A percentile compares a stretch with the other conserved stretches of the same genome.
Evolutionary conservation across 2,329 filamentous ascomycete genomes (phyloP).

Genomic region (Cercospora sp.): DNA sequence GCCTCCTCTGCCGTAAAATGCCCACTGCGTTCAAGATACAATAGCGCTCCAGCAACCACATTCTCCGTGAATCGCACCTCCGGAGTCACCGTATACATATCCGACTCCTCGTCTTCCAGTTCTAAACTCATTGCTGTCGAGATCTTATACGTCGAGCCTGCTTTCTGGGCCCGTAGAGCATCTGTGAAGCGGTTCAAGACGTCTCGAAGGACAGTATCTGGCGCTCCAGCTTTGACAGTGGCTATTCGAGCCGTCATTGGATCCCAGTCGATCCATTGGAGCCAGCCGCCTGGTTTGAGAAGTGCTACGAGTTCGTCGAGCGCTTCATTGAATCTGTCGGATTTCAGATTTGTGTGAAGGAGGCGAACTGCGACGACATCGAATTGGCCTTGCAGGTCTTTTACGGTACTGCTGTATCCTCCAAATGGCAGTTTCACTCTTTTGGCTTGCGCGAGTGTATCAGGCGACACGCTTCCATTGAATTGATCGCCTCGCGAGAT

Average conservation of each 20-base stretch:
- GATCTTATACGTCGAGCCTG: conserved; percentile 25
- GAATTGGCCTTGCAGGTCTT: conserved; percentile 13
- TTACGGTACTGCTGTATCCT: neutral
- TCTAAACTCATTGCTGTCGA: conserved; percentile 14
- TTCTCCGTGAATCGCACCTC: conserved; percentile 22
- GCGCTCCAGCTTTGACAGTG: conserved; percentile 22
- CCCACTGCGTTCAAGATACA: conserved; percentile 14
- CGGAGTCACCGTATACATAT: conserved; percentile 25
- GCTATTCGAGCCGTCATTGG: conserved; percentile 26
- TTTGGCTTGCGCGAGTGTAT: neutral
- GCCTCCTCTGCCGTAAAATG: conserved; percentile 9
- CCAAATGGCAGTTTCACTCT: neutral
- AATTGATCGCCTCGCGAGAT: conserved; percentile 13
- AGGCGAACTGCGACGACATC: conserved; percentile 25
- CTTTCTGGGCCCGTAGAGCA: conserved; percentile 11
- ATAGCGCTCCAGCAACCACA: conserved; percentile 14
- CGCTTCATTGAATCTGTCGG: conserved; percentile 20
- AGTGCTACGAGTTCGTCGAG: conserved; percentile 20
- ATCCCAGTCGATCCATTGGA: conserved; percentile 27
- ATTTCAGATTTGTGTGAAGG: conserved; percentile 14
- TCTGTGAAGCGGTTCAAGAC: conserved; percentile 21
- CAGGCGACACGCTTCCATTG: neutral
- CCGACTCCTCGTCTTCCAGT: conserved; percentile 20
- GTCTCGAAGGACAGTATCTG: conserved; percentile 18
- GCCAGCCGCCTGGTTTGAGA: conserved; percentile 25